Evolutionary conservation across 768 basidiomycete species (phyloP).

Genomic region (Pleurotus sapidus): DNA sequence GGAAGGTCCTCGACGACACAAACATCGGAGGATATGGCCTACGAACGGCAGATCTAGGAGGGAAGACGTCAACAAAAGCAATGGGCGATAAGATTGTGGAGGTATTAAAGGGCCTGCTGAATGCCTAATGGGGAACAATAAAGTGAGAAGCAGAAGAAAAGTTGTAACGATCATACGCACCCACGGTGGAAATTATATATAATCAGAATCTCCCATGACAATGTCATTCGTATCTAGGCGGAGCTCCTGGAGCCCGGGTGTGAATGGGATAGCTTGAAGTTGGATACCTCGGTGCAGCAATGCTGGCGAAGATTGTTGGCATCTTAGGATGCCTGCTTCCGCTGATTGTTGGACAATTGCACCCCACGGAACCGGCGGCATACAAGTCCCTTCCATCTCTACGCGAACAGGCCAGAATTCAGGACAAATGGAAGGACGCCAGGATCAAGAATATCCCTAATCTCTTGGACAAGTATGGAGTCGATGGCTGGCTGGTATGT

Average conservation of each 20-base stretch:
- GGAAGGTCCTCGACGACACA: conserved; percentile 77
- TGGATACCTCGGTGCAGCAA: not conserved
- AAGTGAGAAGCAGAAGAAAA: too few relatives aligned
- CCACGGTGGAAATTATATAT: too few relatives aligned
- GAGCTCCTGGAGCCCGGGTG: too few relatives aligned
- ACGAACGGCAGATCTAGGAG: conserved; percentile 87
- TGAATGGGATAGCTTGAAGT: too few relatives aligned
- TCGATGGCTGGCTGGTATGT: conserved; percentile 41
- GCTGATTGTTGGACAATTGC: conserved; percentile 16
- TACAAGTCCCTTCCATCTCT: conserved; percentile 36
- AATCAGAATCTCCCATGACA: too few relatives aligned
- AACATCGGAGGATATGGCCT: conserved; percentile 70
- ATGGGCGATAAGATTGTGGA: conserved; percentile 85
- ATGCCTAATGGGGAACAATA: conserved; percentile 11
- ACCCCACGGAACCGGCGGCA: conserved; percentile 26
- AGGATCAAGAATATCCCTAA: conserved; percentile 38
- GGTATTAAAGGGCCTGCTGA: conserved; percentile 59
- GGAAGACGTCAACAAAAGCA: conserved; percentile 68
- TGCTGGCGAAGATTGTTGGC: not conserved
- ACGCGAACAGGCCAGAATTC: conserved; percentile 36
- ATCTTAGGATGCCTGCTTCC: not conserved
- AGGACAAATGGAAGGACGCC: conserved; percentile 37
- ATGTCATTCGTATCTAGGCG: too few relatives aligned
- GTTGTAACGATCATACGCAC: too few relatives aligned
- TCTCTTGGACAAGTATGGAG: conserved; percentile 38